Evolutionary conservation across 1,139 yeast genomes (phyloP).

Genomic region (Lodderomyces oxycetoniae): DNA sequence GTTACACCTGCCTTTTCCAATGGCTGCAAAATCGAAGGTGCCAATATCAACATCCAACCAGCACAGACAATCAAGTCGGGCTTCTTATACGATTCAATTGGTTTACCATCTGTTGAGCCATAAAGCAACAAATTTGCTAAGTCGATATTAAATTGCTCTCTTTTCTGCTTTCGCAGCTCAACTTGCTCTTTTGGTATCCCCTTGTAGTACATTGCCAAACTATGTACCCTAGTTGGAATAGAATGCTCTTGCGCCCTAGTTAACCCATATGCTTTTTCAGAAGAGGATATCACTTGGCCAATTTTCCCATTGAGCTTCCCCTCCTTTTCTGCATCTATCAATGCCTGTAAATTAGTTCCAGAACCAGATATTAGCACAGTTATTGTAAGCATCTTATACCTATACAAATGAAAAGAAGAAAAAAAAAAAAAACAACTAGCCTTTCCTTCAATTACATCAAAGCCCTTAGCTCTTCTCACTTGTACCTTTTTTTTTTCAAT

Average conservation of each 20-base stretch:
- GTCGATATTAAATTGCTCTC: conserved; percentile 72
- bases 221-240: conserved; percentile 69
- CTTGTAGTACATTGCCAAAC: conserved; percentile 68
- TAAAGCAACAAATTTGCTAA: conserved; percentile 62
- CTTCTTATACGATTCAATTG: conserved; percentile 28
- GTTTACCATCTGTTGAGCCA: conserved; percentile 30
- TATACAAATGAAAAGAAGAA: too few species aligned
- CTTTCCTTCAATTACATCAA: too few species aligned
- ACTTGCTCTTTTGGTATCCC: conserved; percentile 65
- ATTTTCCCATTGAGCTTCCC: conserved; percentile 51
- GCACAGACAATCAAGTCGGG: conserved; percentile 95
- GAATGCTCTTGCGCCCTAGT: conserved; percentile 64
- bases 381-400: conserved; percentile 1
- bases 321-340: conserved; percentile 64
- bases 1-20: conserved; percentile 58
- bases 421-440: too few species aligned
- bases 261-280: conserved; percentile 77
- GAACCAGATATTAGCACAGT: conserved; percentile 89
- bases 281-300: conserved; percentile 77
- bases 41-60: conserved; percentile 94
- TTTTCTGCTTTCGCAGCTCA: conserved; percentile 51
- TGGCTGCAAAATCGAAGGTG: conserved; percentile 69
- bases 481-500: too few species aligned
- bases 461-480: too few species aligned
- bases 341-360: conserved; percentile 90